A percentile compares a stretch with the other conserved stretches of the same genome.
Evolutionary conservation across 1,284 basidiomycete species (phyloP).

Genomic region (Trametes hirsuta): DNA sequence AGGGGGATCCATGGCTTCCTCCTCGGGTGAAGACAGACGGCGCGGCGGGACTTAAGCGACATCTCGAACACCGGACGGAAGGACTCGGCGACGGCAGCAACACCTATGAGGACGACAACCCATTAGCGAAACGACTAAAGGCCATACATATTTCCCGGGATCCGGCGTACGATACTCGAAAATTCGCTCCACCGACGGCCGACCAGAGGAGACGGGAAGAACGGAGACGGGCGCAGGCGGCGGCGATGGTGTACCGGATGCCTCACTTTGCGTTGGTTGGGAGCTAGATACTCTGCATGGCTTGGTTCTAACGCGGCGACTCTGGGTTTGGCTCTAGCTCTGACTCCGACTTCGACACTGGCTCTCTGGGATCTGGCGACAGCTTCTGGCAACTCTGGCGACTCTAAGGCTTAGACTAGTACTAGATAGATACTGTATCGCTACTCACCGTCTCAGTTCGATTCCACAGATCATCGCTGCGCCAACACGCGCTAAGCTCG

Average conservation of each 20-base stretch:
- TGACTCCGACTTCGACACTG: background rate
- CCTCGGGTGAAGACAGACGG: background rate
- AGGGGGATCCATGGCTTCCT: background rate
- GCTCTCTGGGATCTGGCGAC: background rate
- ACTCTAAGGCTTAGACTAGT: background rate
- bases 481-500: too few species aligned
- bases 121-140: background rate
- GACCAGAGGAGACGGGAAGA: background rate
- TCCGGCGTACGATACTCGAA: background rate
- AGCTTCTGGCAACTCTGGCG: background rate
- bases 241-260: background rate
- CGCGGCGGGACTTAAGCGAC: slow-evolving; percentile 2
- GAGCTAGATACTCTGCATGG: background rate
- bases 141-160: background rate
- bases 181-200: background rate
- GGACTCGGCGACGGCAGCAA: background rate
- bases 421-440: background rate
- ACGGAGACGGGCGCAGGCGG: background rate
- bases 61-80: slow-evolving; percentile 2
- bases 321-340: background rate
- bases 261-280: background rate
- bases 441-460: background rate
- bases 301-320: background rate
- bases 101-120: background rate
- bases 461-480: too few species aligned